Evolutionary conservation across 2,329 filamentous ascomycete genomes (phyloP), one percentile per base, ranked within the genome.

Genomic region (Coniochaeta prunicola): DNA sequence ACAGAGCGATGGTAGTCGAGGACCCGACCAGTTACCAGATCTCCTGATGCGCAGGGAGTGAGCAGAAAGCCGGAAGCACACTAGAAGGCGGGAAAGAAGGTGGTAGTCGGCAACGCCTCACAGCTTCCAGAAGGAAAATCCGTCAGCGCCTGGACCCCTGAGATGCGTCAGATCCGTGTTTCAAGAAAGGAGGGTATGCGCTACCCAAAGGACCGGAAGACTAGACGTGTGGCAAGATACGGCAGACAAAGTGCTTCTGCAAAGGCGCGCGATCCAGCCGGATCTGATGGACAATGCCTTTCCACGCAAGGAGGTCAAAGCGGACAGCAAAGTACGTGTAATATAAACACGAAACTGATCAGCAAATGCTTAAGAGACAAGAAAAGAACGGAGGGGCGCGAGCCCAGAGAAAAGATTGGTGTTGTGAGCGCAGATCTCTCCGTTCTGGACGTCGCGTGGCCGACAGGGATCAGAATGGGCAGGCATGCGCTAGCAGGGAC

Each of bases 121-220:
- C 5, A 17, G 45, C 45, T 50, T 50, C 45, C 24, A 50, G 45
- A 50, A 50, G 45, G 45, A 50, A 50, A 28, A 50, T 5, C 12
- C 45, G 45, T 50, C 45, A n/a, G 45, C 45, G 45, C 45, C 45
- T 30, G 45, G 45, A 30, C 45, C 45, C 45, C 45, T 50, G 45
- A 50, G 45, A 26, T 50, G 45, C 26, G 45, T 50, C 45, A 50
- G 45, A 50, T 34, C 45, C 45, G 45, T 50, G 45, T 50, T 50
- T 50, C 45, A 50, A 50, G 24, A 21, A 12, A 28, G 45, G 45
- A 50, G 15, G 21, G 45, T 50, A 30, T 50, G 45, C 45, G 45
- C 24, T 50, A n/a, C 45, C 24, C 45, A 28, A 30, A 3, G 45
- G 15, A 50, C 30, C 30, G 45, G 5, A 50, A 28, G 13, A 45